These are phyloP conservation scores for Brassica napus DNA, from an alignment of 345 rosid genomes.

Conservation along the genomic window DNA sequence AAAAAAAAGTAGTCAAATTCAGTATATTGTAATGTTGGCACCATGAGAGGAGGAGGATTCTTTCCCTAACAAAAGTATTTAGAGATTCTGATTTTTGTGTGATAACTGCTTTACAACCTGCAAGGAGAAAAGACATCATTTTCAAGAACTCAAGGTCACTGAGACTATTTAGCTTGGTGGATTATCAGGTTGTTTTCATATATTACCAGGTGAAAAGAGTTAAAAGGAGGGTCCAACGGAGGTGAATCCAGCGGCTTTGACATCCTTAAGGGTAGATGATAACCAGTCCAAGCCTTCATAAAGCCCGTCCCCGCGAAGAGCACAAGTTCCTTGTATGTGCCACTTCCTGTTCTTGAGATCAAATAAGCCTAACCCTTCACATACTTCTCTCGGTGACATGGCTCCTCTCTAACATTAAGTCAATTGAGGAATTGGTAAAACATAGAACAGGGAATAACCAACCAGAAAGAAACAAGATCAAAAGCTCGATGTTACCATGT, in stretches of 20 bases:
- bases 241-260: constrained; percentile 89
- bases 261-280: constrained; percentile 80
- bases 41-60: constrained; percentile 17
- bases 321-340: constrained; percentile 99
- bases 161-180: constrained; percentile 2
- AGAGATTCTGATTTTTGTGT: constrained; percentile 14
- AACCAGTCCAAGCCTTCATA: constrained; percentile 99
- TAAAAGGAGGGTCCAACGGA: constrained; percentile 73
- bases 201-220: constrained; percentile 40
- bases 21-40: constrained; percentile 14
- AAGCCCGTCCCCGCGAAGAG: constrained; percentile 92
- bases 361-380: constrained; percentile 86
- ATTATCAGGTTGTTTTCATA: background rate
- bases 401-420: constrained; percentile 75
- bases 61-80: constrained; percentile 5
- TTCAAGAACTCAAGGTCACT: constrained; percentile 2
- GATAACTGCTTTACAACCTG: constrained; percentile 1
- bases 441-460: constrained; percentile 1
- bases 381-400: constrained; percentile 95
- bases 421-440: background rate
- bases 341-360: constrained; percentile 95
- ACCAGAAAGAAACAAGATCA: background rate
- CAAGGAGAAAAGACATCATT: constrained; percentile 17
- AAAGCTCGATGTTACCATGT: constrained; percentile 65
- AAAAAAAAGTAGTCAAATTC: constrained; percentile 8